phyloP scores from a whole-genome alignment of 1,284 basidiomycete species.

The Austroboletus novae-zelandiae region DNA sequence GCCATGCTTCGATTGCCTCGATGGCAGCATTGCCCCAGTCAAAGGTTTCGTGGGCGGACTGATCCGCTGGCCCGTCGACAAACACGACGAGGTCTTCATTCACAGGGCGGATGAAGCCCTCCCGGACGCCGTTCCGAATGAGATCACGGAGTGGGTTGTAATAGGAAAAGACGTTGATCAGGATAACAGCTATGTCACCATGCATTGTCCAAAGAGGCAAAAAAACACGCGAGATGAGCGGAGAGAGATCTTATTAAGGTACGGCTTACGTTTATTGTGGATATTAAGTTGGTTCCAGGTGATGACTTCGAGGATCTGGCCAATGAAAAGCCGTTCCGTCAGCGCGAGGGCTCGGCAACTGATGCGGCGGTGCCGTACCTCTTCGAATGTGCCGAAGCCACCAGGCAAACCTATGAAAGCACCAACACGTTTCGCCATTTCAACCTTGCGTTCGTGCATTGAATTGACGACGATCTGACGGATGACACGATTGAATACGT shows the following conservation, averaged over 20 bases:
- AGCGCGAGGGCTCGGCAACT: background rate
- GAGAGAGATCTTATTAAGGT: constrained; percentile 2
- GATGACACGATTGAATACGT: constrained; percentile 1
- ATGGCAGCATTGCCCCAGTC: constrained; percentile 80
- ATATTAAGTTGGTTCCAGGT: constrained; percentile 93
- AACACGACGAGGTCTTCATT: constrained; percentile 66
- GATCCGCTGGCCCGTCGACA: constrained; percentile 66
- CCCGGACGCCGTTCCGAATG: constrained; percentile 62
- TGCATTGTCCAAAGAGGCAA: background rate
- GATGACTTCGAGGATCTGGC: constrained; percentile 79
- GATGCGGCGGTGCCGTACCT: constrained; percentile 44
- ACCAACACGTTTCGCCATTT: constrained; percentile 77
- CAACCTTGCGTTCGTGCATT: constrained; percentile 91
- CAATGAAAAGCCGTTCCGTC: constrained; percentile 4
- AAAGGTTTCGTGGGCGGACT: constrained; percentile 52
- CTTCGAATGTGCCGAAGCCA: constrained; percentile 91
- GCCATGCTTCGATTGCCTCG: constrained; percentile 65
- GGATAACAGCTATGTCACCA: constrained; percentile 59
- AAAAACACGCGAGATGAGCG: background rate
- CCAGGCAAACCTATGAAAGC: constrained; percentile 89
- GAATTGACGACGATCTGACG: constrained; percentile 69
- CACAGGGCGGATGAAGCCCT: constrained; percentile 71
- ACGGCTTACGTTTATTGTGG: constrained; percentile 73
- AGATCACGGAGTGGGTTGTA: constrained; percentile 77
- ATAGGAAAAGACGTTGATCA: constrained; percentile 81